phyloP scores from a whole-genome alignment of 2,329 filamentous ascomycete species.

The Paecilomyces sp. region DNA sequence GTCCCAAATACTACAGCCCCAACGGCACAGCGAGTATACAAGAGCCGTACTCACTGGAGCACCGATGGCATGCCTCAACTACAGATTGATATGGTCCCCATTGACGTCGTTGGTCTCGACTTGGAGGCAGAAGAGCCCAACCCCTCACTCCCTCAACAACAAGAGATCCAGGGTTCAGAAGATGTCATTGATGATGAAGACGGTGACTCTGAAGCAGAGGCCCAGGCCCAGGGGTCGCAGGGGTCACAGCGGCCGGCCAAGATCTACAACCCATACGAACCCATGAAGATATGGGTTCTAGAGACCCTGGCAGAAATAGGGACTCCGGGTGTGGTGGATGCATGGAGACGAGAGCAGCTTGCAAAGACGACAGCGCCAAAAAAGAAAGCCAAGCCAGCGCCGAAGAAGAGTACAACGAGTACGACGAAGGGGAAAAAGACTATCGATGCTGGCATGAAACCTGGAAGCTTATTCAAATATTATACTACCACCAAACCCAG shows the following conservation, averaged over 20 bases:
- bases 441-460: conserved; percentile 34
- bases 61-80: conserved; percentile 72
- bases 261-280: conserved; percentile 55
- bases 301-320: conserved; percentile 58
- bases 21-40: conserved; percentile 61
- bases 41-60: conserved; percentile 60
- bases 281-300: conserved; percentile 63
- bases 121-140: conserved; percentile 65
- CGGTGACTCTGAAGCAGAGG: conserved; percentile 20
- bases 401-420: conserved; percentile 16
- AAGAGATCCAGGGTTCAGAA: conserved; percentile 20
- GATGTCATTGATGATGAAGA: conserved; percentile 26
- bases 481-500: conserved; percentile 30
- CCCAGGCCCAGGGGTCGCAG: background rate
- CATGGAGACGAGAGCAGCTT: conserved; percentile 49
- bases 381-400: conserved; percentile 12
- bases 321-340: conserved; percentile 56
- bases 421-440: conserved; percentile 23
- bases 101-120: conserved; percentile 70
- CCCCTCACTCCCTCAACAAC: conserved; percentile 33
- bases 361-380: conserved; percentile 18
- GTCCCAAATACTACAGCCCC: conserved; percentile 41
- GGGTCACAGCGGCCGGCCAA: conserved; percentile 12
- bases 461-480: conserved; percentile 34
- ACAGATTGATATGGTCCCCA: conserved; percentile 69